These are phyloP conservation scores for Magnolia changhungtana DNA, from an alignment of 164 flowering plant species.

Conservation along the genomic window DNA sequence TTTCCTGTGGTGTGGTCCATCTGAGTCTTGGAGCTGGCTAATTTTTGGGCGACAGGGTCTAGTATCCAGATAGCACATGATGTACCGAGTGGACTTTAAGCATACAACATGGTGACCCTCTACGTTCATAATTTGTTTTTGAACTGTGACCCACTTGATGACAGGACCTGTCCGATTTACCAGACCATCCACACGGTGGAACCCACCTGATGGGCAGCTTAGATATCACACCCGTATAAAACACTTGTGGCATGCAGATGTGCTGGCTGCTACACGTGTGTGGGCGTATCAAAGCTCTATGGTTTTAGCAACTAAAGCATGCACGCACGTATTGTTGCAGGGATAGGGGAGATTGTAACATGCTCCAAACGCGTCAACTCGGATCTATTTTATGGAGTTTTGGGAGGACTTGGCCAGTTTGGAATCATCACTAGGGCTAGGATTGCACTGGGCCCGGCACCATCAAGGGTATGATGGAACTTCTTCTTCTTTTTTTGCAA, in stretches of 20 bases:
- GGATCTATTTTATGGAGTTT: constrained; percentile 69
- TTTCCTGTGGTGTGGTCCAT: too few species aligned
- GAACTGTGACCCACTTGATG: background rate
- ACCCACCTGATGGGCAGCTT: background rate
- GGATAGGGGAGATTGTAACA: constrained; percentile 67
- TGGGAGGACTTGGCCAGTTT: constrained; percentile 96
- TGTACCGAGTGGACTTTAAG: too few species aligned
- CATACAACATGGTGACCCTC: too few species aligned
- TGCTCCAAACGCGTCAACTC: constrained; percentile 55
- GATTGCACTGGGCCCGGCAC: constrained; percentile 61
- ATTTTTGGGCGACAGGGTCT: too few species aligned
- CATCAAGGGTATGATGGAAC: constrained; percentile 54
- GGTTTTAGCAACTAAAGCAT: constrained; percentile 6
- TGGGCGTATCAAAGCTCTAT: background rate
- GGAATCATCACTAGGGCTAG: constrained; percentile 89
- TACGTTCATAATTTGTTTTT: too few species aligned
- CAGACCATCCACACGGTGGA: background rate
- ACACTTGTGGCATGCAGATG: background rate
- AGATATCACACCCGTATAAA: background rate
- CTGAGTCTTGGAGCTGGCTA: too few species aligned
- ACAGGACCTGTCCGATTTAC: too few species aligned
- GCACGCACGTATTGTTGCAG: constrained; percentile 30
- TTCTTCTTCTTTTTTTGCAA: background rate
- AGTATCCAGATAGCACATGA: too few species aligned
- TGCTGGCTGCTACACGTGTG: background rate